Evolutionary conservation across 495 filamentous ascomycete genomes (phyloP).

Genomic region (Cercophora newfieldiana): DNA sequence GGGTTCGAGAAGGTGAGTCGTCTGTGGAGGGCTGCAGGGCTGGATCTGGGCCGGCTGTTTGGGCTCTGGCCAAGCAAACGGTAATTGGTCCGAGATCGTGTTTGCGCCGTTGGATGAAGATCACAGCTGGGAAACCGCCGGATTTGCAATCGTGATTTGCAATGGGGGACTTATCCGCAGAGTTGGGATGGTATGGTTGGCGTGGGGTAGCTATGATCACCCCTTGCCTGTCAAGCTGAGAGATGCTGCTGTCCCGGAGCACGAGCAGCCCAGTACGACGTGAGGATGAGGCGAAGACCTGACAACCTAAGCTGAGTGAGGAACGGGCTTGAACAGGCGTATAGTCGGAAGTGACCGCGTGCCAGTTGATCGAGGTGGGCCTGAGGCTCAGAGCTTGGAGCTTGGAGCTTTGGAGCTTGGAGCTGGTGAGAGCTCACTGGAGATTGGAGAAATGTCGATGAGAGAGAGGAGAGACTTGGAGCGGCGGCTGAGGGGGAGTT

Average conservation of each 20-base stretch:
- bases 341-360: no score
- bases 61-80: slow-evolving; percentile 10
- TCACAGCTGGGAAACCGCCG: not conserved
- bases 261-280: not conserved
- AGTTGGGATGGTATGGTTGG: not conserved
- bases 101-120: slow-evolving; percentile 2
- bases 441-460: not conserved
- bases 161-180: not conserved
- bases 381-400: not conserved
- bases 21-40: not conserved
- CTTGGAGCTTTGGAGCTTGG: not conserved
- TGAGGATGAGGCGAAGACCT: not conserved
- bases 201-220: not conserved
- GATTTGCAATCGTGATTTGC: slow-evolving; percentile 2
- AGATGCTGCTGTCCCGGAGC: not conserved
- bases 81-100: slow-evolving; percentile 1
- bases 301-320: no score
- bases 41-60: not conserved
- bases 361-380: no score
- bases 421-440: not conserved
- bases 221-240: not conserved
- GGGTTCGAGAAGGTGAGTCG: not conserved
- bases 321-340: no score
- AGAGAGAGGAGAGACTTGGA: not conserved
- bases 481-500: not conserved